A percentile compares a stretch with the other conserved stretches of the same genome.
Evolutionary conservation across 1,139 yeast species (phyloP).

Genomic region (Spathaspora jeffriesii): DNA sequence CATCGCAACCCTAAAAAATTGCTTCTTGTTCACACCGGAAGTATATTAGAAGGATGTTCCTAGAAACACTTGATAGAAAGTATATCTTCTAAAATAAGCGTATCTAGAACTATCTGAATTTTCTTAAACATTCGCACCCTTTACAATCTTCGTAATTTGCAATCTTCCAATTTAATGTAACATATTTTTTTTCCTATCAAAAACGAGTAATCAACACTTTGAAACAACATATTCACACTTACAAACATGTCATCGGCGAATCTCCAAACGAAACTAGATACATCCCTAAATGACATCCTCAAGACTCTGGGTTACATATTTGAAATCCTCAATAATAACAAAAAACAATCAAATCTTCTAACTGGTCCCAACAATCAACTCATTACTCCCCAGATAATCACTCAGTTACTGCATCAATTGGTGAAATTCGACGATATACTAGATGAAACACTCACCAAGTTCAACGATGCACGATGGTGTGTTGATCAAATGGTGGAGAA

Average conservation of each 20-base stretch:
- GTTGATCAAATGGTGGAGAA: slow-evolving; percentile 45
- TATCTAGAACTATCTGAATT: no score
- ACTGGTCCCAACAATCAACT: slow-evolving; percentile 47
- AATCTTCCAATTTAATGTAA: not conserved
- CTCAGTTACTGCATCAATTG: slow-evolving; percentile 39
- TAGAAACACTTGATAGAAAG: no score
- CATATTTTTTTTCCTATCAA: not conserved
- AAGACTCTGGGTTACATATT: slow-evolving; percentile 46
- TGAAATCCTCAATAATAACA: slow-evolving; percentile 44
- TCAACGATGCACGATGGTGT: slow-evolving; percentile 50
- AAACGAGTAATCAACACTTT: not conserved
- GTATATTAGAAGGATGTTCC: no score
- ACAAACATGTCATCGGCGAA: slow-evolving; percentile 26
- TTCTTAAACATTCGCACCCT: not conserved
- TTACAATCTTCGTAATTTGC: not conserved
- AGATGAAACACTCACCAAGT: slow-evolving; percentile 44
- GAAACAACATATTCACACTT: not conserved
- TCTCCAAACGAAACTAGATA: slow-evolving; percentile 41
- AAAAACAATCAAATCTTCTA: slow-evolving; percentile 41
- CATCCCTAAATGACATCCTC: slow-evolving; percentile 42
- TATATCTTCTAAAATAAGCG: no score
- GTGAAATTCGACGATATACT: slow-evolving; percentile 42
- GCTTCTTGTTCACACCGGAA: no score
- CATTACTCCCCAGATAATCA: slow-evolving; percentile 40
- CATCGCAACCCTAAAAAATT: no score